phyloP scores from a whole-genome alignment of 2,329 filamentous ascomycete genomes.

The Pseudogymnoascus sp. region DNA sequence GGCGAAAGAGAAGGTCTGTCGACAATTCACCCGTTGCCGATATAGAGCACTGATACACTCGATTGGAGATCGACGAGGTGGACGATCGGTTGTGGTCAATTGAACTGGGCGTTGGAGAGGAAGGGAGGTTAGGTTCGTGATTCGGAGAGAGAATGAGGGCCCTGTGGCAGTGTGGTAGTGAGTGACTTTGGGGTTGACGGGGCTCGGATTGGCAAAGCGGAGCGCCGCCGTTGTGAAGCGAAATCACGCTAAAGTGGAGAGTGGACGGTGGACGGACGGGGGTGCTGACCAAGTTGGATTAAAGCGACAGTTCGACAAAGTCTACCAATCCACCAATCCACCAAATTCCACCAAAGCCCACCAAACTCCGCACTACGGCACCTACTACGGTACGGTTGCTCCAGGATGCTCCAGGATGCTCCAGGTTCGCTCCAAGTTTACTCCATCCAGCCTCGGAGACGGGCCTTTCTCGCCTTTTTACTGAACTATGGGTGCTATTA shows the following conservation, averaged over 20 bases:
- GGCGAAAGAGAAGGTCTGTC: conserved; percentile 4
- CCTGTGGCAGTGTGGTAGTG: background rate
- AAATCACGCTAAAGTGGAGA: conserved; percentile 8
- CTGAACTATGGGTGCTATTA: background rate
- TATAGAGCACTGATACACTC: background rate
- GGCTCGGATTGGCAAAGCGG: conserved; percentile 5
- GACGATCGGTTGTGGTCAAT: conserved; percentile 3
- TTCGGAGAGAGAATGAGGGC: background rate
- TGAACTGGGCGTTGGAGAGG: background rate
- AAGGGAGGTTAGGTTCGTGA: background rate
- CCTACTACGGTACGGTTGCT: background rate
- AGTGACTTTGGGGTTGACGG: conserved; percentile 7
- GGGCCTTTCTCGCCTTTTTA: conserved; percentile 3
- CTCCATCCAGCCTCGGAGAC: conserved; percentile 8
- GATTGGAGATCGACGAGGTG: conserved; percentile 6
- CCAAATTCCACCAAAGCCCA: background rate
- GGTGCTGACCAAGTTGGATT: conserved; percentile 8
- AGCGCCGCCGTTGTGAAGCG: conserved; percentile 5
- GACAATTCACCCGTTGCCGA: background rate
- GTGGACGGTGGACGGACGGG: conserved; percentile 22
- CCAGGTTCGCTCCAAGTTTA: background rate
- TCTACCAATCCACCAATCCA: background rate
- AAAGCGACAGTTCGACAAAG: background rate
- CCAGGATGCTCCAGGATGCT: background rate
- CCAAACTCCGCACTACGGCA: background rate